A percentile compares a stretch with the other conserved stretches of the same genome.
Conservation (phyloP, 345 rosid genomes). For the Moringa oleifera region DNA sequence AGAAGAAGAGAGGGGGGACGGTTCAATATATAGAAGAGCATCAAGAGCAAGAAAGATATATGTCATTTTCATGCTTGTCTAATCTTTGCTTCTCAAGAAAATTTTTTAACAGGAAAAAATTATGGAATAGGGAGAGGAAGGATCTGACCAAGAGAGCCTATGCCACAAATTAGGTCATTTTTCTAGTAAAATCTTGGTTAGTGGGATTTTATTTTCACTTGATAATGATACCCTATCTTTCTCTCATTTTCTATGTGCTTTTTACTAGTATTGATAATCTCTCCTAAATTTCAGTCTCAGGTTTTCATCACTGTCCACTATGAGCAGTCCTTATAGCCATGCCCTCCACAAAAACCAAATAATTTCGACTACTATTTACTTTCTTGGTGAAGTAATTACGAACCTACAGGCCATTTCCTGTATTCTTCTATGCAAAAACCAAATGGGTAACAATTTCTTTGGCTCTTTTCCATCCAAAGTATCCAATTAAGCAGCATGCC, state of each 20-base stretch:
- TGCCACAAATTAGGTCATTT: constrained; percentile 27
- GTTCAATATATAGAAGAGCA: constrained; percentile 19
- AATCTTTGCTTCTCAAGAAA: not conserved
- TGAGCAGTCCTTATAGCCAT: not conserved
- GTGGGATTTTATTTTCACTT: constrained; percentile 21
- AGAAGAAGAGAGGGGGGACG: not conserved
- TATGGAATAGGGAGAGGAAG: constrained; percentile 9
- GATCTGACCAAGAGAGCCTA: constrained; percentile 6
- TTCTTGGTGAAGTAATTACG: not conserved
- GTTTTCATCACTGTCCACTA: not conserved
- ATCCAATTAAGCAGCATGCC: not conserved
- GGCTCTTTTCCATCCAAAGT: not conserved
- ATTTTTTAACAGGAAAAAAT: not conserved
- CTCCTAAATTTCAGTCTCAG: constrained; percentile 31
- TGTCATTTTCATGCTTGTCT: constrained; percentile 17
- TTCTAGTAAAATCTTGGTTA: constrained; percentile 17
- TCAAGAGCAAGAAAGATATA: not conserved
- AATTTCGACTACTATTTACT: not conserved
- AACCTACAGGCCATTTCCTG: not conserved
- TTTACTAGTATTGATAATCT: constrained; percentile 25
- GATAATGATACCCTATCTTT: constrained; percentile 19
- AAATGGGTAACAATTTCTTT: not conserved
- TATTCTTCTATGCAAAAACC: not conserved
- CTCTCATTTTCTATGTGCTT: not conserved
- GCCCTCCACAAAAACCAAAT: not conserved